Evolutionary conservation across 805 yeast genomes (phyloP), one percentile per base, ranked within the genome.

Genomic region (Schwanniomyces occidentalis): DNA sequence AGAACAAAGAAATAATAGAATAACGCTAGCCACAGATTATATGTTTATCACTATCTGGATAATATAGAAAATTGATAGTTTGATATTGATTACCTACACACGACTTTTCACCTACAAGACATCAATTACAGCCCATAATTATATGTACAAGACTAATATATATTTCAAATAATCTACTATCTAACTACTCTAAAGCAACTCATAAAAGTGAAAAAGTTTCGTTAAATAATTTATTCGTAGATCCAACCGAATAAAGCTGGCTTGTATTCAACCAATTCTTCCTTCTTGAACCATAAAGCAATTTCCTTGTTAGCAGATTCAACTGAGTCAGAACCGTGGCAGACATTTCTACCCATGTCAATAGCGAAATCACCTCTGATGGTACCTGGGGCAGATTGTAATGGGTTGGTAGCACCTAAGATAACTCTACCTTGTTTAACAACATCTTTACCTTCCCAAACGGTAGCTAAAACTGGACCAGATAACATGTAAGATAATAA

Each of bases 361-460:
- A 93, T 75, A 68, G 97, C 99, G 56, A 73, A 93, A 76, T 93
- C 99, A 69, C 96, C 98, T 79, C 99, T 89, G 80, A 93, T 93
- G 73, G 99, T 93, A 71, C 99, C 99, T 71, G 98, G 98, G 52
- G 95, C 91, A 56, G 96, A 86, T 57, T 79, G 82, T 66, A 84
- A 78, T 66, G 99, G 99, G 86, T 93, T 91, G 71, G 99, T 93
- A 56, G 99, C 98, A 75, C 99, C 99, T 61, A 93, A 82, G 68
- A 93, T 82, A 59, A 78, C 82, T 76, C 99, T 85, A 69, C 99
- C 99, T 71, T 87, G 95, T 78, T 91, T 90, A 71, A 93, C 99
- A 68, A 82, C 99, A 63, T 93, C 97, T 78, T 90, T 93, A 73
- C 99, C 99, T 75, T 93, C 98, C 99, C 99, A 93, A 58, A 90